phyloP scores from a whole-genome alignment of 208 protist species.

The Leishmania lainsoni region DNA sequence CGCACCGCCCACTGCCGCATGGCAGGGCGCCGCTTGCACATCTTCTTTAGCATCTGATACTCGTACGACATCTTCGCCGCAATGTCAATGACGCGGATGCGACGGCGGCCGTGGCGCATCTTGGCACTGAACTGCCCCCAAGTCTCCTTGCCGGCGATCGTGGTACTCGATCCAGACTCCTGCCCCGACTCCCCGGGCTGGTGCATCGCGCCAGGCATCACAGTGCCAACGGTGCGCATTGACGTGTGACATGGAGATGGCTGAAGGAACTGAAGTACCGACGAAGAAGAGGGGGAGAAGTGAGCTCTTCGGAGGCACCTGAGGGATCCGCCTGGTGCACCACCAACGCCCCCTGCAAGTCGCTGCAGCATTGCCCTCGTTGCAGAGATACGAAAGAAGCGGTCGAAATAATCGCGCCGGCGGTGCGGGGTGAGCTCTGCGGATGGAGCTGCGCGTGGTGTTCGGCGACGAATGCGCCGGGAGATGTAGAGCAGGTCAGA shows the following conservation, averaged over 20 bases:
- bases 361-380: slow-evolving; percentile 17
- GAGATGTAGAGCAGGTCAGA: background rate
- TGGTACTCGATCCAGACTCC: slow-evolving; percentile 51
- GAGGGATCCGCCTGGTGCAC: too few relatives aligned
- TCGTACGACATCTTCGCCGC: slow-evolving; percentile 93
- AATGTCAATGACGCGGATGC: slow-evolving; percentile 86
- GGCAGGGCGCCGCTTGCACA: slow-evolving; percentile 80
- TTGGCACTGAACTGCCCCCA: slow-evolving; percentile 86
- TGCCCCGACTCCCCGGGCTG: slow-evolving; percentile 67
- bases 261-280: background rate
- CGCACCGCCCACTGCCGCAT: slow-evolving; percentile 89
- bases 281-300: background rate
- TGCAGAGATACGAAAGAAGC: background rate
- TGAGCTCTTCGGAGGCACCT: background rate
- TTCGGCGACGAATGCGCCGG: background rate
- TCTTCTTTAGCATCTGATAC: slow-evolving; percentile 90
- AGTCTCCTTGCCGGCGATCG: slow-evolving; percentile 79
- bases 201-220: slow-evolving; percentile 69
- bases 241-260: slow-evolving; percentile 6
- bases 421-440: background rate
- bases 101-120: slow-evolving; percentile 77
- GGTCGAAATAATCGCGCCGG: background rate
- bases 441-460: background rate
- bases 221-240: slow-evolving; percentile 7
- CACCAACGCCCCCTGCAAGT: background rate